phyloP scores from a whole-genome alignment of 495 filamentous ascomycete genomes.

The Paragyromitra xinjiangensis region DNA sequence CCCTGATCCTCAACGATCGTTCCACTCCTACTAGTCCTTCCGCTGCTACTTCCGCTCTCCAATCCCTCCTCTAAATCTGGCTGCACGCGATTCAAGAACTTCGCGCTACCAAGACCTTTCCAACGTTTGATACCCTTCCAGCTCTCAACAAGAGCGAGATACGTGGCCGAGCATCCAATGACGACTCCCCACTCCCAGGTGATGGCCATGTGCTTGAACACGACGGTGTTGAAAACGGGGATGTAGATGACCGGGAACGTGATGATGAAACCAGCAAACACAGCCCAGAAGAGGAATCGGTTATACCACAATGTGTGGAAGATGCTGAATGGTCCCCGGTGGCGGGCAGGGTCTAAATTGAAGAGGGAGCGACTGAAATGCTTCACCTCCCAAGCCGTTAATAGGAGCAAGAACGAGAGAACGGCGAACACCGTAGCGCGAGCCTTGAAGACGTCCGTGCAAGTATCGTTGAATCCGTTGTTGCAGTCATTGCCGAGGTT shows the following conservation, averaged over 20 bases:
- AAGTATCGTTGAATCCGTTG: conserved; percentile 60
- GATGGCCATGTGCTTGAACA: conserved; percentile 68
- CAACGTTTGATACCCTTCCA: conserved; percentile 66
- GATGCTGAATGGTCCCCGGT: conserved; percentile 60
- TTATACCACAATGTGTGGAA: conserved; percentile 66
- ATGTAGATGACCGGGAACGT: conserved; percentile 69
- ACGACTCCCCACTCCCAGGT: conserved; percentile 70
- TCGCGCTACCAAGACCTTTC: conserved; percentile 48
- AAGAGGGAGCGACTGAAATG: conserved; percentile 66
- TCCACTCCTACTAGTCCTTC: conserved; percentile 48
- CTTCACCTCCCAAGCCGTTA: conserved; percentile 70
- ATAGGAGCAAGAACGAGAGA: conserved; percentile 66
- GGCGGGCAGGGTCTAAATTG: conserved; percentile 64
- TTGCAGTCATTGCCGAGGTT: conserved; percentile 65
- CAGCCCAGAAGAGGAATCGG: conserved; percentile 67
- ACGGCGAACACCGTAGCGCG: conserved; percentile 76
- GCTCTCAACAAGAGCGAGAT: conserved; percentile 63
- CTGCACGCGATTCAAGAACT: conserved; percentile 37
- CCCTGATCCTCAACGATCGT: conserved; percentile 50
- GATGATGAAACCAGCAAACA: conserved; percentile 66
- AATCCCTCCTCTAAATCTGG: conserved; percentile 45
- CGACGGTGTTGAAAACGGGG: conserved; percentile 64
- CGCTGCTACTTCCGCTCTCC: conserved; percentile 37
- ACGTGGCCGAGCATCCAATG: conserved; percentile 61
- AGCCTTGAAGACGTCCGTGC: conserved; percentile 68